phyloP scores from a whole-genome alignment of 805 yeast genomes.

The Nakazawaea siamensis region DNA sequence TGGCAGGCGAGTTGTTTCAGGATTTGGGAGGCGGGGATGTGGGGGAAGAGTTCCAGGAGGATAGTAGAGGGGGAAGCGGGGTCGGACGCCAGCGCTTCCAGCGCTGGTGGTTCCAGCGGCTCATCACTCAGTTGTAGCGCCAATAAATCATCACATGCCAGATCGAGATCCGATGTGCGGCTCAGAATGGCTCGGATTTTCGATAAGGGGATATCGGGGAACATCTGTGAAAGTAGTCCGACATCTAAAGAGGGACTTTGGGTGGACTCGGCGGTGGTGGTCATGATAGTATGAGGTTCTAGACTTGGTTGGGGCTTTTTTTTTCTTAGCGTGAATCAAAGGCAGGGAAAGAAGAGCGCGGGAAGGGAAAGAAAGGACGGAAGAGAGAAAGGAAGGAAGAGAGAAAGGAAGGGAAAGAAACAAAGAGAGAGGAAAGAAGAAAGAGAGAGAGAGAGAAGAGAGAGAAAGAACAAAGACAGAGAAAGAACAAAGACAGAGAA shows the following conservation, averaged over 20 bases:
- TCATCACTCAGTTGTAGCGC: background rate
- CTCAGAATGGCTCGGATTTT: background rate
- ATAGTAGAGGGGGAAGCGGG: background rate
- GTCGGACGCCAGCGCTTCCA: background rate
- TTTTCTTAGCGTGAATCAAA: too few species aligned
- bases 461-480: background rate
- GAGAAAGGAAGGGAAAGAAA: background rate
- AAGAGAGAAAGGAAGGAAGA: background rate
- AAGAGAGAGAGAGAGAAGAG: background rate
- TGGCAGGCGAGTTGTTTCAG: background rate
- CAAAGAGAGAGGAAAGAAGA: background rate
- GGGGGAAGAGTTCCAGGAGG: constrained; percentile 6
- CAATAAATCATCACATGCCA: constrained; percentile 8
- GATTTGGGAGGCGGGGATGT: constrained; percentile 1
- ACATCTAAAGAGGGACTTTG: background rate
- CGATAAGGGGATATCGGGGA: constrained; percentile 3
- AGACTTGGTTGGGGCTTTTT: too few species aligned
- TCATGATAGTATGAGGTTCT: too few species aligned
- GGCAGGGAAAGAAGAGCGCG: too few species aligned
- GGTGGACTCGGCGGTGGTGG: background rate
- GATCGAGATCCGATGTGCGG: constrained; percentile 2
- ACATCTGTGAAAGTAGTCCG: constrained; percentile 6
- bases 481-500: background rate
- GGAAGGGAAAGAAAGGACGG: background rate
- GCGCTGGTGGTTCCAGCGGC: background rate